Evolutionary conservation across 768 basidiomycete species (phyloP).

Genomic region (Macrolepiota albuminosa): DNA sequence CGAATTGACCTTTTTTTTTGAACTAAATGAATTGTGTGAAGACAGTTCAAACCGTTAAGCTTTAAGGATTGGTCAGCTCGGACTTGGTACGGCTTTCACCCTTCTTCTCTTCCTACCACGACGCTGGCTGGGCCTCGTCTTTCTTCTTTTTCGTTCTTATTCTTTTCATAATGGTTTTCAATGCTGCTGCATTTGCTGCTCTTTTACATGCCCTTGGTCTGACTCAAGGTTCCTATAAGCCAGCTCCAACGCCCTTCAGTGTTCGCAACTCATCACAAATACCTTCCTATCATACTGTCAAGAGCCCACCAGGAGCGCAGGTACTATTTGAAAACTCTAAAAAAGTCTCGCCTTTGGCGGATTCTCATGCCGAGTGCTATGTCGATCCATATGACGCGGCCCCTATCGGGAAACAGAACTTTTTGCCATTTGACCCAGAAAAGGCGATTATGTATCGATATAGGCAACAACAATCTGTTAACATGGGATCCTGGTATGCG

Average conservation of each 20-base stretch:
- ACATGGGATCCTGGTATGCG: conserved; percentile 61
- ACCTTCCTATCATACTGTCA: background rate
- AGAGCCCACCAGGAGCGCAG: conserved; percentile 1
- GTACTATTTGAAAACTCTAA: background rate
- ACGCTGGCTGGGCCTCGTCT: conserved; percentile 19
- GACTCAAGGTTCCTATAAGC: conserved; percentile 26
- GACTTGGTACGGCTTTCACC: background rate
- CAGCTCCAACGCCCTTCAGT: conserved; percentile 13
- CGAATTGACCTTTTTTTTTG: conserved; percentile 9
- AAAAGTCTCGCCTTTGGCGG: background rate
- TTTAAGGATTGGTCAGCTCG: conserved; percentile 1
- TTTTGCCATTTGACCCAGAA: conserved; percentile 45
- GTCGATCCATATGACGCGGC: conserved; percentile 28
- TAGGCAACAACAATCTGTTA: conserved; percentile 59
- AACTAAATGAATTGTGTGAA: background rate
- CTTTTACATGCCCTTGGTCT: conserved; percentile 28
- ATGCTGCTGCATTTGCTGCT: conserved; percentile 18
- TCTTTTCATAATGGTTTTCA: conserved; percentile 18
- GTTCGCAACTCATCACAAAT: background rate
- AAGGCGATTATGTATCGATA: conserved; percentile 53
- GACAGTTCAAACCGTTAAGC: too few species aligned
- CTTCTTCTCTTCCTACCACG: conserved; percentile 4
- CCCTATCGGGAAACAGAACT: conserved; percentile 27
- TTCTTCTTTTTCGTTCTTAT: background rate
- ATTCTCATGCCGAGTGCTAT: conserved; percentile 14